Base-by-base conservation (phyloP, 2,329 filamentous ascomycete genomes). In the Cadophora sp. region DNA sequence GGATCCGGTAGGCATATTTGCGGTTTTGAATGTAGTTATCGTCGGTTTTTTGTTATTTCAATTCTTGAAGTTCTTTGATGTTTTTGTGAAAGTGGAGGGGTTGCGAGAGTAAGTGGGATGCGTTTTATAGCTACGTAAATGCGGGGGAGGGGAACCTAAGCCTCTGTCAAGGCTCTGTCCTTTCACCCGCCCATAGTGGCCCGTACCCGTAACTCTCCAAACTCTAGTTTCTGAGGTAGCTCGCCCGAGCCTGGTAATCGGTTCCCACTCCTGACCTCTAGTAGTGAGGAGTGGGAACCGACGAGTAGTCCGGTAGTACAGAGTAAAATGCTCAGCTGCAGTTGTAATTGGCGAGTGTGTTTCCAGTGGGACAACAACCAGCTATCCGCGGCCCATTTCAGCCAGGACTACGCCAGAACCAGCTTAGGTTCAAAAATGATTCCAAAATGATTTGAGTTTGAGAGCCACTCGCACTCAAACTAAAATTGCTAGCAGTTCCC, bases 1-100 rank as follows among this genome's bases (percentile, higher is more conserved):
- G 30, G 39, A 51, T 50, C 66, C 66, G 4, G 58, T 66, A 24
- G 64, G 36, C 64, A 66, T 66, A 30, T 50, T 62, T 39, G 27
- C 41, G 48, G 45, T 56, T 51, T 61, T 14, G 43, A 39, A 53
- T 13, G 2, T 55, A 8, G 45, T 7, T 67, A 22, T 8, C 50
- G 13, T 24, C 14, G 47, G 14, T 20, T 53, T 43, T 59, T 36
- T 47, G 18, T 20, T 30, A 1, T 43, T 13, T 30, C 30, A 20
- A 39, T 22, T 56, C 27, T 30, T 14, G 22, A 30, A 16, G 14
- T 59, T 20, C 27, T 30, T n/a, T 14, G 13, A 14, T 36, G 16
- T 18, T 45, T 58, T 43, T 16, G 22, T 30, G 22, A 47, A 45
- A 20, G 24, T 20, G 27, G 39, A 47, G 27, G 39, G 16, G 33